phyloP scores from a whole-genome alignment of 768 basidiomycete genomes.

The Panaeolus cyanescens region DNA sequence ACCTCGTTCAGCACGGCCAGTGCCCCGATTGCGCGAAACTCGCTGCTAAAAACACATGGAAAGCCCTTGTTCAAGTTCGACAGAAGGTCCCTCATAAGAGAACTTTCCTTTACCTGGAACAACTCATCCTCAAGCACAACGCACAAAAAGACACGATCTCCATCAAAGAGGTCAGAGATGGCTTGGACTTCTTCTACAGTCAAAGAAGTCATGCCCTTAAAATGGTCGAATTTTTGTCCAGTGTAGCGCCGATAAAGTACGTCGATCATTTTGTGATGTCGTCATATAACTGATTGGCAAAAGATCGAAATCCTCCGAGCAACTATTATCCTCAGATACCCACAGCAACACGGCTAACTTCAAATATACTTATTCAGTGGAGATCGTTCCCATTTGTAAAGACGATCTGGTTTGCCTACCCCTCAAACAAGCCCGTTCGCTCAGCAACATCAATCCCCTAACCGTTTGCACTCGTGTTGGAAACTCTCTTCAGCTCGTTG shows the following conservation, averaged over 20 bases:
- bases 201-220: slow-evolving; percentile 90
- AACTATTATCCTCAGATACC: slow-evolving; percentile 89
- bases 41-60: slow-evolving; percentile 99
- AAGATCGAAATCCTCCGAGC: slow-evolving; percentile 93
- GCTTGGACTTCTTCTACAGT: slow-evolving; percentile 96
- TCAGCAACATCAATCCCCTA: slow-evolving; percentile 89
- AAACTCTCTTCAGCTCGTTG: slow-evolving; percentile 87
- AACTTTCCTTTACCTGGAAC: slow-evolving; percentile 96
- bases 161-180: slow-evolving; percentile 91
- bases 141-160: slow-evolving; percentile 96
- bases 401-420: slow-evolving; percentile 96
- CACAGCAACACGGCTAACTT: slow-evolving; percentile 93
- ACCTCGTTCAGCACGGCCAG: slow-evolving; percentile 92
- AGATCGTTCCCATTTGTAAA: slow-evolving; percentile 96
- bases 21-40: slow-evolving; percentile 93
- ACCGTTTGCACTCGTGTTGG: slow-evolving; percentile 90
- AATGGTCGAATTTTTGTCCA: slow-evolving; percentile 91
- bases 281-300: slow-evolving; percentile 2
- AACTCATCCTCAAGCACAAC: slow-evolving; percentile 93
- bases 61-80: slow-evolving; percentile 96
- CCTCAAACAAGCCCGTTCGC: slow-evolving; percentile 72
- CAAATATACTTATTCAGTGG: slow-evolving; percentile 97
- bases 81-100: slow-evolving; percentile 99
- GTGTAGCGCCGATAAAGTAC: slow-evolving; percentile 87
- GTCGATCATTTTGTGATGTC: slow-evolving; percentile 21